A percentile compares a stretch with the other conserved stretches of the same genome.
These are phyloP conservation scores for Begonia masoniana DNA, from an alignment of 306 rosid species.

Conservation along the genomic window DNA sequence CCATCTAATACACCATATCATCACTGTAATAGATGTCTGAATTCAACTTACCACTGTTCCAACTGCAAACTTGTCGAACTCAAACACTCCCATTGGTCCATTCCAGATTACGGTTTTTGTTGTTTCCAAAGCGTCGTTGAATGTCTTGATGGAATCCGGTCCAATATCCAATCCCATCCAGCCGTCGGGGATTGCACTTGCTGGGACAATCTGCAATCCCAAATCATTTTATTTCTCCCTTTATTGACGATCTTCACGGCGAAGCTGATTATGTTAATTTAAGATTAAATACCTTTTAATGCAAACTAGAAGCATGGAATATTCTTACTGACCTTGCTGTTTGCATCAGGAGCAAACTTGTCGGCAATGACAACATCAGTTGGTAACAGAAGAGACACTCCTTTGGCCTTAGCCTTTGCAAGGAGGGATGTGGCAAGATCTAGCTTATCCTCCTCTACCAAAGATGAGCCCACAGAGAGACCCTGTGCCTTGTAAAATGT, in stretches of 20 bases:
- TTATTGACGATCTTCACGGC: background rate
- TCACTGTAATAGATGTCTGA: no score
- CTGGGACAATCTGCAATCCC: conserved; percentile 62
- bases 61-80: conserved; percentile 86
- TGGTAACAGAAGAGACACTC: conserved; percentile 91
- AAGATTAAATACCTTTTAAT: background rate
- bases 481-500: conserved; percentile 99
- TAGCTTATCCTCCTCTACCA: conserved; percentile 92
- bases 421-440: conserved; percentile 80
- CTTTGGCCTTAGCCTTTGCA: conserved; percentile 82
- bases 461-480: conserved; percentile 90
- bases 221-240: conserved; percentile 3
- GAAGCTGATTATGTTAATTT: conserved; percentile 3
- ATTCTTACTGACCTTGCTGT: conserved; percentile 69
- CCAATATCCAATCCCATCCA: conserved; percentile 99
- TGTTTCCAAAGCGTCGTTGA: conserved; percentile 70
- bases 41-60: conserved; percentile 74
- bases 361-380: conserved; percentile 86
- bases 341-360: conserved; percentile 98
- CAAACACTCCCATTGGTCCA: conserved; percentile 99
- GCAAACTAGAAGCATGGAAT: conserved; percentile 4
- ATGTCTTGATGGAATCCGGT: conserved; percentile 83
- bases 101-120: conserved; percentile 96
- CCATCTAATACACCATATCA: no score
- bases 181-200: conserved; percentile 95